Evolutionary conservation across 257 asterid species (phyloP).

Genomic region (Cordia subcordata): DNA sequence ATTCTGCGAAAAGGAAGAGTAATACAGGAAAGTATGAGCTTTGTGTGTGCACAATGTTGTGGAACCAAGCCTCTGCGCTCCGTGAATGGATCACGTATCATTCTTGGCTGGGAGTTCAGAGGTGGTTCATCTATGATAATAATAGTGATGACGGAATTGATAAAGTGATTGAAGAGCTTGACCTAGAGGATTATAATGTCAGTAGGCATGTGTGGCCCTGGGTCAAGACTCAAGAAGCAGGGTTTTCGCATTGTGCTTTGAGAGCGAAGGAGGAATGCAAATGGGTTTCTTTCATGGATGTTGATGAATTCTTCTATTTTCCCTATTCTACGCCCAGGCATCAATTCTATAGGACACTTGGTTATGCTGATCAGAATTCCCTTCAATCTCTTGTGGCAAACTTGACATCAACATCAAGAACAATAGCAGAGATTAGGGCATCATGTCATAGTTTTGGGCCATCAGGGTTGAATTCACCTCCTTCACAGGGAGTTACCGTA

Average conservation of each 20-base stretch:
- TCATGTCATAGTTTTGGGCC: slow-evolving; percentile 95
- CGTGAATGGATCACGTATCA: slow-evolving; percentile 89
- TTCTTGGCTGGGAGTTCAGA: slow-evolving; percentile 85
- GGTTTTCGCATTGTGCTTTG: slow-evolving; percentile 90
- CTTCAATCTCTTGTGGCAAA: slow-evolving; percentile 56
- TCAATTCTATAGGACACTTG: slow-evolving; percentile 30
- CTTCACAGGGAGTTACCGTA: slow-evolving; percentile 66
- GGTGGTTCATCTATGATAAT: slow-evolving; percentile 90
- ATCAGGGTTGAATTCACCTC: slow-evolving; percentile 62
- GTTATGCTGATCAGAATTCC: slow-evolving; percentile 47
- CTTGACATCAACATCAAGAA: slow-evolving; percentile 43
- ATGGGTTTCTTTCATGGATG: slow-evolving; percentile 96
- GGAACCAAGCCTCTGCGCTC: slow-evolving; percentile 83
- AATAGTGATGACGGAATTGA: slow-evolving; percentile 74
- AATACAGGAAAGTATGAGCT: slow-evolving; percentile 43
- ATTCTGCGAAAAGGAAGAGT: slow-evolving; percentile 9
- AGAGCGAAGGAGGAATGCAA: slow-evolving; percentile 69
- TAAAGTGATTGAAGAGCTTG: slow-evolving; percentile 48
- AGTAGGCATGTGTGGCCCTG: slow-evolving; percentile 93
- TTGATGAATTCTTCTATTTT: slow-evolving; percentile 86
- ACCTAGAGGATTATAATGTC: slow-evolving; percentile 47
- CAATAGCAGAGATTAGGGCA: slow-evolving; percentile 72
- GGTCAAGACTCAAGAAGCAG: slow-evolving; percentile 98
- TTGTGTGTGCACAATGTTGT: slow-evolving; percentile 91
- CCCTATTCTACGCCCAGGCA: slow-evolving; percentile 47